These are phyloP conservation scores for Drechslerella dactyloides DNA, from an alignment of 2,329 filamentous ascomycete species.

Conservation along the genomic window DNA sequence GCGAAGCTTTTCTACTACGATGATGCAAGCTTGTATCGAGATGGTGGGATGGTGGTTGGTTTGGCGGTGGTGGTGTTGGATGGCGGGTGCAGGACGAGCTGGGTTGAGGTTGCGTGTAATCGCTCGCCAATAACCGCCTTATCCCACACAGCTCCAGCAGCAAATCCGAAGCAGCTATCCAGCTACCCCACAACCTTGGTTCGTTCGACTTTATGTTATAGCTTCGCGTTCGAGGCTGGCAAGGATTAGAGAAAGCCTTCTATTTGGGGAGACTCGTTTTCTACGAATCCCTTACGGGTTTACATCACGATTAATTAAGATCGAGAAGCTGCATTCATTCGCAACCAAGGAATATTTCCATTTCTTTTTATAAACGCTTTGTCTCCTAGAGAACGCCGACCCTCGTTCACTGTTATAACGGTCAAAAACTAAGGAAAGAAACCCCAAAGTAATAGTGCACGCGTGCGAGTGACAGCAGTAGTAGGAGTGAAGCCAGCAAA, in stretches of 20 bases:
- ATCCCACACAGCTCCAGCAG: no score
- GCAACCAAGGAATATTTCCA: conserved; percentile 19
- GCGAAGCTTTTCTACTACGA: background rate
- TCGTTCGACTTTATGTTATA: no score
- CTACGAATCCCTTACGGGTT: background rate
- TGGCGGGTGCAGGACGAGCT: conserved; percentile 1
- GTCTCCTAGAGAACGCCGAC: conserved; percentile 47
- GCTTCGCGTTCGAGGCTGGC: no score
- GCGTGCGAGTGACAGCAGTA: conserved; percentile 13
- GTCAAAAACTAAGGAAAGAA: conserved; percentile 7
- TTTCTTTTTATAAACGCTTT: conserved; percentile 26
- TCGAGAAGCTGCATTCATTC: no score
- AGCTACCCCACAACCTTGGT: no score
- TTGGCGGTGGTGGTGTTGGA: background rate
- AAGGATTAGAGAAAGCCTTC: no score
- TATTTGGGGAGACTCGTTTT: no score
- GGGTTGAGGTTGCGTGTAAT: conserved; percentile 15
- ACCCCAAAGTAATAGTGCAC: conserved; percentile 19
- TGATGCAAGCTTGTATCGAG: background rate
- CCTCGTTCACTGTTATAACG: conserved; percentile 33
- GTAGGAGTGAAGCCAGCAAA: conserved; percentile 26
- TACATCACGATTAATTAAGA: background rate
- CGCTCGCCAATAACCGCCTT: conserved; percentile 10
- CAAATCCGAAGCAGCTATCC: no score
- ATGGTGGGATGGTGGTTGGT: conserved; percentile 8